Evolutionary conservation across 1,284 basidiomycete species (phyloP), one percentile per base, ranked within the genome.

Genomic region (Rhodotorula sp.): DNA sequence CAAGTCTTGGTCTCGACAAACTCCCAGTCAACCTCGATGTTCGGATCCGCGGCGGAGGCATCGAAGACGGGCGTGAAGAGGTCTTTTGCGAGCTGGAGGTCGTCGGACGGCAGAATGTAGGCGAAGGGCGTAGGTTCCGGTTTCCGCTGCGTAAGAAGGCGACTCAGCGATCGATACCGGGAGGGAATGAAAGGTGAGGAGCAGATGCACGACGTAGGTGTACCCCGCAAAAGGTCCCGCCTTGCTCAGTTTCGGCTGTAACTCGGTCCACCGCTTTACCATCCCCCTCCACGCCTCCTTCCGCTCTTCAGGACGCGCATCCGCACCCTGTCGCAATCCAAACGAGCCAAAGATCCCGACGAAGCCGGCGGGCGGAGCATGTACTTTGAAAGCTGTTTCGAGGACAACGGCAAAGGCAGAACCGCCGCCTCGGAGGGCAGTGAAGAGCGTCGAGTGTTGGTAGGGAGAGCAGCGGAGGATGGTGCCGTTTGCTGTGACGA

Each of bases 381-480:
- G 59, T 15, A 78, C 74, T 2, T 55, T 32, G 39, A 74, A 74
- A 0, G 74, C 76, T 55, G 77, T 76, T 11, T 62, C 46, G 52
- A 76, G 76, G 2, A 79, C 74, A 13, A 78, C 64, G 29, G 77
- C 79, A 61, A 75, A 76, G 51, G 76, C 76, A 7, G 68, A 49
- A 4, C 79, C 79, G 10, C 68, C 79, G 32, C 79, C 79, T 5
- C 79, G 68, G 5, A 79, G 65, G 2, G 74, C 79, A 7, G 52
- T 70, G 60, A 70, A 70, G 32, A 70, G 68, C 13, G 51, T 8
- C 0, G 64, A 59, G 60, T 70, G n/a, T 34, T 29, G 13, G 61
- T 53, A 66, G 13, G 56, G 46, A 1, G 68, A 66, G 47, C 60
- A 51, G n/a, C 39, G 56, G 24, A 66, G n/a, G 34, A 66, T 24